Evolutionary conservation across 352 stramenopile species (phyloP), one percentile per base, ranked within the genome.

Genomic region (Elongisporangium undulatum): DNA sequence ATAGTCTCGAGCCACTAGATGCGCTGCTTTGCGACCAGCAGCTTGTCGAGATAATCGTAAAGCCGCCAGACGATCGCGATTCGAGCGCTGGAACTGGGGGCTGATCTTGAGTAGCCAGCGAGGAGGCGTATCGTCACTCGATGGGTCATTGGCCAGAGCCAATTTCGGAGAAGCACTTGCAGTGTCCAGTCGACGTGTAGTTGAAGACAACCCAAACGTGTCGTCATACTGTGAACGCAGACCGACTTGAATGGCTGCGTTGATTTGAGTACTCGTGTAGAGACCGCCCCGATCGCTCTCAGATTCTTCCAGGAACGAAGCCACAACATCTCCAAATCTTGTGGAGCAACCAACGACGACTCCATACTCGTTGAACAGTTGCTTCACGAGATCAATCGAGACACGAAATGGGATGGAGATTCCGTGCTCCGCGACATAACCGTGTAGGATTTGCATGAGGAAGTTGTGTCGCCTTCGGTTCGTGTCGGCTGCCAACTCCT

Each of bases 371-470:
- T 83, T 88, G 45, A 84, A 74, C 12, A 88, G 56, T 17, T 56
- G 62, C 66, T 69, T 58, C 7, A 87, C 60, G 17, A 81, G 45
- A 15, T 76, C 53, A 0, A 56, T 20, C 1, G 71, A 62, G 2
- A 88, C 57, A 22, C 69, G 67, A 55, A 84, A 79, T 3, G 73
- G 68, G 17, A 62, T 54, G 10, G 78, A 29, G 15, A 76, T 16
- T 20, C 66, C 72, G 21, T 86, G 71, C 34, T 86, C 56, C 1
- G 62, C 53, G 13, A 78, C 68, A 34, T 87, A 77, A 19, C 79
- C 82, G 58, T 82, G 68, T 0, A 92, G 55, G 15, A 91, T 69
- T 53, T 89, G 76, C 75, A 93, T 84, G 50, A 93, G 75, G 34
- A 89, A 89, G 2, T 55, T 63, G 20, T 88, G 70, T n/a, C 76